phyloP scores from a whole-genome alignment of 257 asterid genomes.

The Oldenlandia corymbosa region DNA sequence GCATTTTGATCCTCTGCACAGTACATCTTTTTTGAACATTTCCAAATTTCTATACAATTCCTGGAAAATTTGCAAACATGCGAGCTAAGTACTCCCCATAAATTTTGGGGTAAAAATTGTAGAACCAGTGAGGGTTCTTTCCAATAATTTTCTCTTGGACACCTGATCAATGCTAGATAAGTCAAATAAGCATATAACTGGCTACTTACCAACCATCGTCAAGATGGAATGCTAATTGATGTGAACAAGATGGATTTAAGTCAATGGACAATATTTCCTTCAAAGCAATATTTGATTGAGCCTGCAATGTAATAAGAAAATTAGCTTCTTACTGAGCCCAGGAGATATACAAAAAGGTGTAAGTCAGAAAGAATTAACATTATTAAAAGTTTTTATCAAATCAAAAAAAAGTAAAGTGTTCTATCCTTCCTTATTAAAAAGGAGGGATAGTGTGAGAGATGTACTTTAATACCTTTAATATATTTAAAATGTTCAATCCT shows the following conservation, averaged over 20 bases:
- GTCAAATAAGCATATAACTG: slow-evolving; percentile 16
- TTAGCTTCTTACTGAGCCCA: not conserved
- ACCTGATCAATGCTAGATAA: not conserved
- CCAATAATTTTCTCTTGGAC: not conserved
- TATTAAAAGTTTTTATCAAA: not conserved
- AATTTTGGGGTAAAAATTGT: not conserved
- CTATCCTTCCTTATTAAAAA: too few relatives aligned
- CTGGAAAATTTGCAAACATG: not conserved
- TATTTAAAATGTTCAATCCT: not conserved
- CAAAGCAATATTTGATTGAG: slow-evolving; percentile 69
- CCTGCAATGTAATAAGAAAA: slow-evolving; percentile 45
- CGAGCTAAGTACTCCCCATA: not conserved
- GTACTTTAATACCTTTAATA: too few relatives aligned
- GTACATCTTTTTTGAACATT: not conserved
- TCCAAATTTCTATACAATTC: not conserved
- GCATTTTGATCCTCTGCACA: not conserved
- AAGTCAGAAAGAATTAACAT: not conserved
- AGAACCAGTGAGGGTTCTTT: too few relatives aligned
- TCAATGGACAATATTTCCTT: slow-evolving; percentile 85
- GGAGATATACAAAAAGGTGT: not conserved
- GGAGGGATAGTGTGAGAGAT: too few relatives aligned
- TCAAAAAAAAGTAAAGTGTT: too few relatives aligned
- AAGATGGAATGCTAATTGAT: slow-evolving; percentile 92
- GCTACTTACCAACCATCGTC: slow-evolving; percentile 92
- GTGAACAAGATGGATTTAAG: slow-evolving; percentile 77